Evolutionary conservation across 345 rosid genomes (phyloP), one percentile per base, ranked within the genome.

Genomic region (Iberis pinnata): DNA sequence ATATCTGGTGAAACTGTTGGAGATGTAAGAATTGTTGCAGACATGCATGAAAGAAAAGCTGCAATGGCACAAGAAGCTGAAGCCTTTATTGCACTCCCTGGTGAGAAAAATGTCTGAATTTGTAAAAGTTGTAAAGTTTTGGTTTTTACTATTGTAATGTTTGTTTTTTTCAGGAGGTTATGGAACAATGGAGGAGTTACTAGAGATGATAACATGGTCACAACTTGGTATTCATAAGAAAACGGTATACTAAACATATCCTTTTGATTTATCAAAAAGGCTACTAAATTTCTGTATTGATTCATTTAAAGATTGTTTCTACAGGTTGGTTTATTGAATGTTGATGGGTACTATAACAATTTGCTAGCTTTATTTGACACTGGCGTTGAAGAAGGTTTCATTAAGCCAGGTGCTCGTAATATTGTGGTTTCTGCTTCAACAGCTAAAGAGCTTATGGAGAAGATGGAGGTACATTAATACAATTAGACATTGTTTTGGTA

Each of bases 151-250:
- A 10, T 3, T 1, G 1, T 11, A 39, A 14, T 0, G 7, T 9
- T 13, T 56, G 22, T 14, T 51, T 53, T 41, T 52, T 63, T 58
- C 69, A 92, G 96, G 96, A 19, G 98, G 98, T 64, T 90, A 87
- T 74, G 96, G 96, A 48, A 87, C 96, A 9, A 87, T 90, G 98
- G 98, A 90, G 73, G 96, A 90, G 68, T 57, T 83, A 61, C 48
- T 90, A 64, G 96, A 90, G 75, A 90, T 92, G 92, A 90, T 87
- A 77, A 84, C 96, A 18, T 90, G 98, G 98, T 70, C 96, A 47
- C 98, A 87, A 65, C 96, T 90, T 11, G 96, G 97, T 61, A 89
- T 89, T 59, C 97, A 89, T 49, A 75, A 78, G 75, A 90, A 90
- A 75, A 78, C 96, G 73, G 98, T 87, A 71, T 9, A 9, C 0